Conservation (phyloP, 2,329 filamentous ascomycete species). For the Monosporascus cannonballus region DNA sequence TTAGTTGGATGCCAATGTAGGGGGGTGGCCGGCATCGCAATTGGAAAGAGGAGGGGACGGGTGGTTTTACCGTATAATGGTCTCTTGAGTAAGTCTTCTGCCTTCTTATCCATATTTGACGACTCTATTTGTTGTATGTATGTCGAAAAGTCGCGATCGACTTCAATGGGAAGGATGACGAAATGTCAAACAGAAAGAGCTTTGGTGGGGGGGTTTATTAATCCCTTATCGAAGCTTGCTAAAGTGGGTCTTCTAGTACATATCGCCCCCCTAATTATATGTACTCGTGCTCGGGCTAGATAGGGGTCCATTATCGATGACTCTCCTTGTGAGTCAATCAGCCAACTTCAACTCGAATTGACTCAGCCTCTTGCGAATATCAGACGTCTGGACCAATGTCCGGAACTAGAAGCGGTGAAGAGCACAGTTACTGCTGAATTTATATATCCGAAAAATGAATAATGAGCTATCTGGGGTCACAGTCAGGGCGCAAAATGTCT, state of each 20-base stretch:
- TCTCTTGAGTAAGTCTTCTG: slow-evolving; percentile 41
- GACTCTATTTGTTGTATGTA: neutral
- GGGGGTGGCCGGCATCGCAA: neutral
- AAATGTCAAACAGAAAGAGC: neutral
- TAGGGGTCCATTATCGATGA: too few species aligned
- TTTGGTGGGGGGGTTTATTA: neutral
- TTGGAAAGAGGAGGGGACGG: neutral
- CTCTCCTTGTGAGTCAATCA: slow-evolving; percentile 1
- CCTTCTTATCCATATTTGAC: slow-evolving; percentile 30
- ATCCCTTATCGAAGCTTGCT: neutral
- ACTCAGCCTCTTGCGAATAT: too few species aligned
- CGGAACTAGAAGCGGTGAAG: too few species aligned
- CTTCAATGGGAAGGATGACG: neutral
- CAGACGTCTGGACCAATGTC: too few species aligned
- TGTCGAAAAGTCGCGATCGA: neutral
- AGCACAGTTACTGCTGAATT: too few species aligned
- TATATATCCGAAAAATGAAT: too few species aligned
- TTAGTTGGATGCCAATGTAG: slow-evolving; percentile 7
- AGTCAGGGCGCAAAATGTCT: too few species aligned
- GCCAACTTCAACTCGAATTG: neutral
- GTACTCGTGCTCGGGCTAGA: too few species aligned
- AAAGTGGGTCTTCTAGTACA: neutral
- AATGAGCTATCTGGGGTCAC: too few species aligned
- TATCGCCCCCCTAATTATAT: too few species aligned
- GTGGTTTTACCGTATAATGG: slow-evolving; percentile 42